Evolutionary conservation across 2,329 filamentous ascomycete genomes (phyloP), one percentile per base, ranked within the genome.

Genomic region (Cadophora sp.): DNA sequence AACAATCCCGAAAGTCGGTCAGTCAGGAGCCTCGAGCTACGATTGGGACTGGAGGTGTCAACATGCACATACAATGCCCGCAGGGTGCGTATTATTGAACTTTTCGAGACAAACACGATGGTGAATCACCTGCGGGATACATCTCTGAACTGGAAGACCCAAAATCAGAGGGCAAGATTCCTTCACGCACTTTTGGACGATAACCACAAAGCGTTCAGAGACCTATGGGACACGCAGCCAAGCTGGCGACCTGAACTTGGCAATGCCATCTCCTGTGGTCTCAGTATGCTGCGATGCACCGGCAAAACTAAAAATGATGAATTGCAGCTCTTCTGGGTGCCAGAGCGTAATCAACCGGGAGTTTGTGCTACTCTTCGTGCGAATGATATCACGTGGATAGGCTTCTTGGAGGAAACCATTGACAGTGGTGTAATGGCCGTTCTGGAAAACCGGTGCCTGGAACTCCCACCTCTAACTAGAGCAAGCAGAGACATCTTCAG

Each of bases 41-140:
- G 53, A n/a, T 55, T 69, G 19, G 68, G 65, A 16, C 31, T 69
- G 34, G 68, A 69, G 62, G 68, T 69, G 26, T 69, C 68, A 4
- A 24, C 62, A 58, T 69, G 68, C 50, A 67, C 68, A 9, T 58
- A 43, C 16, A 69, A 69, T 55, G 62, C 61, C n/a, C 68, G 68
- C 37, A 48, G 68, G 26, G 19, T 48, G 53, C 48, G 61, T 26
- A 24, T 69, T 16, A 65, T 69, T 24, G 31, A 40, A 8, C 24
- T 69, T n/a, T 40, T 69, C 53, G 55, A 65, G 27, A 40, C 68
- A 24, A 34, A 58, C 8, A 69, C 68, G 24, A 67, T 69, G 56
- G n/a, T 67, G 29, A 65, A 67, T 61, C 46, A 69, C 29, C 48
- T 69, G 14, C 26, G 50, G 9, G 51, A 59, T 43, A 40, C 22